Evolutionary conservation across 2,329 filamentous ascomycete genomes (phyloP).

Genomic region (Elsinoe fawcettii): DNA sequence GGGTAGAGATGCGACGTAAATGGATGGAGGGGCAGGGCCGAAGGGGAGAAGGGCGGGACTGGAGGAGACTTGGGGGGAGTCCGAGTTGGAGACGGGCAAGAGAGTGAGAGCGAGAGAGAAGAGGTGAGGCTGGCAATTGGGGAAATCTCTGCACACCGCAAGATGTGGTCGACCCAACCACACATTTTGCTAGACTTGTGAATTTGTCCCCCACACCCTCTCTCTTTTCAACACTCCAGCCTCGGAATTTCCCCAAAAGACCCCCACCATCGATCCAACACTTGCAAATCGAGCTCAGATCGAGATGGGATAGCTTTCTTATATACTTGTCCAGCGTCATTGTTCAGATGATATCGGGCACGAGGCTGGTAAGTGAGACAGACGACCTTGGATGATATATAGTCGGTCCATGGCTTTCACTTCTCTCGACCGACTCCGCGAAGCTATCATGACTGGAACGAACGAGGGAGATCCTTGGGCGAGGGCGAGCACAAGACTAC

Average conservation of each 20-base stretch:
- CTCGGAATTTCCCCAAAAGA: constrained; percentile 2
- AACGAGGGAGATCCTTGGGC: constrained; percentile 1
- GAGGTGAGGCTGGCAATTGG: background rate
- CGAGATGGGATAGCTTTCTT: background rate
- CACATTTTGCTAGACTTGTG: background rate
- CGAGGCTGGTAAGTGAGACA: constrained; percentile 12
- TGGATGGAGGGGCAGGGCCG: constrained; percentile 6
- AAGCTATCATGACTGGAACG: background rate
- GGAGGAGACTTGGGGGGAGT: background rate
- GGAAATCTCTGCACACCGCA: background rate
- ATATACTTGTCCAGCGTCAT: background rate
- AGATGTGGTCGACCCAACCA: background rate
- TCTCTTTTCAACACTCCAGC: background rate
- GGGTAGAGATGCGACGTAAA: background rate
- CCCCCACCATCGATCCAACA: background rate
- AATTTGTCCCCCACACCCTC: background rate
- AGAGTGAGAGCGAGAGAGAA: background rate
- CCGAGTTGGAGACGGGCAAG: constrained; percentile 5
- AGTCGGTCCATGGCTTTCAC: constrained; percentile 1
- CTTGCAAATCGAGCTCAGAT: constrained; percentile 1
- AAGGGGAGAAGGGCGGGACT: background rate
- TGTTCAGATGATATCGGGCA: constrained; percentile 2
- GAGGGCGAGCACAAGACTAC: background rate
- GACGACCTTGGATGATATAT: constrained; percentile 11
- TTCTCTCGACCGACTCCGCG: background rate